These are phyloP conservation scores for Fagopyrum tataricum DNA, from an alignment of 148 eudicot genomes.

Conservation along the genomic window DNA sequence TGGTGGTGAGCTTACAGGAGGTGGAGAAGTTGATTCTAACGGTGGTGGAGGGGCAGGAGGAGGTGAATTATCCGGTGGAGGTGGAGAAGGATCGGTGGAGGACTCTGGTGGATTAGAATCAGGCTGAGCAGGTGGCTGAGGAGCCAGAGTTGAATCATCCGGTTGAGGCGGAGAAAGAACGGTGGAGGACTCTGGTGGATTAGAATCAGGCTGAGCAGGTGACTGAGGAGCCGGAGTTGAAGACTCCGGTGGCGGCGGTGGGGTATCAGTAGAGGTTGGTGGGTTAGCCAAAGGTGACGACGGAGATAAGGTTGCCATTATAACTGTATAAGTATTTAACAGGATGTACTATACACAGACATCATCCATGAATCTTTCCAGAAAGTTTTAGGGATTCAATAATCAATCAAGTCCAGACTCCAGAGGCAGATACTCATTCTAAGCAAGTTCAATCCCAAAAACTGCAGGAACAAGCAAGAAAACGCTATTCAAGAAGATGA, in stretches of 20 bases:
- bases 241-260: background rate
- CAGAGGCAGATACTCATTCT: background rate
- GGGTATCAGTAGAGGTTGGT: background rate
- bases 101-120: constrained; percentile 6
- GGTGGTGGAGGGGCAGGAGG: constrained; percentile 25
- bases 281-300: background rate
- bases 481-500: background rate
- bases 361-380: background rate
- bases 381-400: background rate
- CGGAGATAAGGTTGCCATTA: constrained; percentile 19
- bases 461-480: constrained; percentile 8
- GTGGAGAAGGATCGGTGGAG: background rate
- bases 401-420: background rate
- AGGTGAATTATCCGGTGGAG: constrained; percentile 22
- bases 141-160: constrained; percentile 21
- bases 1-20: background rate
- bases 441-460: background rate
- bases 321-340: constrained; percentile 36
- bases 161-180: background rate
- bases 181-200: constrained; percentile 5
- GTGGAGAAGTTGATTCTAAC: background rate
- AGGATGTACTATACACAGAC: constrained; percentile 11
- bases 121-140: background rate
- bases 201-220: background rate
- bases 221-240: background rate